Percentiles rank a stretch among this genome's conserved stretches.
These are phyloP conservation scores for Neocucurbitaria cava DNA, from an alignment of 2,329 filamentous ascomycete genomes.

Conservation along the genomic window DNA sequence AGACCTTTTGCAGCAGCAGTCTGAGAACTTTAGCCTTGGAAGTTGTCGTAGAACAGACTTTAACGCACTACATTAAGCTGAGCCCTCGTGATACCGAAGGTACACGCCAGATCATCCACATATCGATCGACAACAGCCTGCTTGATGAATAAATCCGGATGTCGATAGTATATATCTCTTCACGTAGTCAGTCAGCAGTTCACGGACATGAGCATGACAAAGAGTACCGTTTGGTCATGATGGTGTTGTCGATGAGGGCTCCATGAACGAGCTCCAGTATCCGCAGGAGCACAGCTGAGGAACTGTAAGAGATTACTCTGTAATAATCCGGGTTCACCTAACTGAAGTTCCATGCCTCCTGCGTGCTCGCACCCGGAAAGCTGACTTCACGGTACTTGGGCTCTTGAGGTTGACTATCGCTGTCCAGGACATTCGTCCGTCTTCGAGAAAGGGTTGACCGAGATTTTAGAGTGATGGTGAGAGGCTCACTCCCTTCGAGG, in stretches of 20 bases:
- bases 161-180: constrained; percentile 82
- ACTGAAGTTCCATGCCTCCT: constrained; percentile 68
- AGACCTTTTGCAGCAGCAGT: constrained; percentile 77
- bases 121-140: constrained; percentile 74
- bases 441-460: constrained; percentile 31
- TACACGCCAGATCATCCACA: constrained; percentile 76
- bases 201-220: background rate
- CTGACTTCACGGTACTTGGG: constrained; percentile 40
- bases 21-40: constrained; percentile 49
- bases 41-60: constrained; percentile 21
- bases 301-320: constrained; percentile 10
- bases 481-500: constrained; percentile 54
- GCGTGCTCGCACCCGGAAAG: constrained; percentile 62
- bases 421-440: constrained; percentile 9
- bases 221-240: constrained; percentile 64
- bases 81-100: constrained; percentile 68
- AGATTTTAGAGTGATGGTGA: constrained; percentile 59
- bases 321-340: constrained; percentile 12
- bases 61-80: constrained; percentile 72
- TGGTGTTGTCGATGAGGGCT: constrained; percentile 55
- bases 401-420: constrained; percentile 10
- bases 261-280: constrained; percentile 64
- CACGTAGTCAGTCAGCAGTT: constrained; percentile 8
- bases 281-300: constrained; percentile 60
- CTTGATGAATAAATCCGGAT: constrained; percentile 73